Evolutionary conservation across 1,284 basidiomycete genomes (phyloP).

Genomic region (Pholiota adiposa): DNA sequence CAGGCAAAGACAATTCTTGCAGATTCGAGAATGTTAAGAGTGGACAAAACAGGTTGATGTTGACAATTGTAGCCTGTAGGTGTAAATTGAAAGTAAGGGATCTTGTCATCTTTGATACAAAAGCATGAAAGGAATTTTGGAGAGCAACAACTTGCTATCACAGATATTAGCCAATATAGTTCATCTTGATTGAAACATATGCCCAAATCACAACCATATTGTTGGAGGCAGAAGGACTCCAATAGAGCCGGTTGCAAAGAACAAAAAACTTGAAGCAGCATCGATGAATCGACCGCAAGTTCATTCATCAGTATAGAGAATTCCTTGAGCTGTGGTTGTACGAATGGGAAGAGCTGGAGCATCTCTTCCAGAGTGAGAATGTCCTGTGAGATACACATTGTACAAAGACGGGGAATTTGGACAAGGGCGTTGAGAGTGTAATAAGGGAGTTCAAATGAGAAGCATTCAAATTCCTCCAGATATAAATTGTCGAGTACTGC

Average conservation of each 20-base stretch:
- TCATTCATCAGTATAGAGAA: neutral
- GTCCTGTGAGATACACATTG: neutral
- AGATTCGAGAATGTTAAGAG: constrained; percentile 11
- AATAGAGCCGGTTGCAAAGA: neutral
- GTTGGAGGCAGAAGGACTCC: neutral
- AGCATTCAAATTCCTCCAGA: constrained; percentile 14
- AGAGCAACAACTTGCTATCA: neutral
- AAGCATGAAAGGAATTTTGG: neutral
- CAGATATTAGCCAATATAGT: neutral
- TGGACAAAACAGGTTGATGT: neutral
- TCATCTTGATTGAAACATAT: neutral
- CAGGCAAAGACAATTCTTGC: neutral
- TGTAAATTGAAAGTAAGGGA: neutral
- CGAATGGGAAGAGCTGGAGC: neutral
- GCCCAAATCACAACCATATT: neutral
- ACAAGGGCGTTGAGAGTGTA: neutral
- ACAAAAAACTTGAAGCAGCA: neutral
- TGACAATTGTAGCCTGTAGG: neutral
- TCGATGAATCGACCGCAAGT: neutral
- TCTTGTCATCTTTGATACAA: no score
- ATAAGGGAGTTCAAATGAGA: constrained; percentile 7
- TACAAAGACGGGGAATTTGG: neutral
- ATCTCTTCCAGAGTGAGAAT: neutral
- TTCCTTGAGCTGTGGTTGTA: no score
- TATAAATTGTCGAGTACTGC: constrained; percentile 4